phyloP scores from a whole-genome alignment of 108 stramenopile species.

The Epithemia pelagica region DNA sequence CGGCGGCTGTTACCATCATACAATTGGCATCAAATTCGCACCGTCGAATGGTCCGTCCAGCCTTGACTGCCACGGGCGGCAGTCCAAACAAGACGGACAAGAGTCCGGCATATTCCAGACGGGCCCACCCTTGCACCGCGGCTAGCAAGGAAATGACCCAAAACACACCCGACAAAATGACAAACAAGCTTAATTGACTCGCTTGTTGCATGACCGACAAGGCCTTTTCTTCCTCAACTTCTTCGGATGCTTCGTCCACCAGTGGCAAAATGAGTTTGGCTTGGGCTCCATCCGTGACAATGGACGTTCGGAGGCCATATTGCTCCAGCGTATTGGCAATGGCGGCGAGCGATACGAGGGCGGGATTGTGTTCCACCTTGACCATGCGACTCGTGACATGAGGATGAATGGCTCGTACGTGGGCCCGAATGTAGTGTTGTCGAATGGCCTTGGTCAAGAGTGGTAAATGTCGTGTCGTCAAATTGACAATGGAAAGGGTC shows the following conservation, averaged over 20 bases:
- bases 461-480: constrained; percentile 15
- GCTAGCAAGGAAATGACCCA: constrained; percentile 58
- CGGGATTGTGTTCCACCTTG: constrained; percentile 74
- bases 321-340: constrained; percentile 17
- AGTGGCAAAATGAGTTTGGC: constrained; percentile 42
- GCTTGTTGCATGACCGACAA: constrained; percentile 9
- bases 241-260: constrained; percentile 16
- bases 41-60: constrained; percentile 52
- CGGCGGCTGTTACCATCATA: constrained; percentile 84
- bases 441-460: constrained; percentile 33
- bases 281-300: constrained; percentile 51
- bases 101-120: constrained; percentile 64
- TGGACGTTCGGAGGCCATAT: constrained; percentile 21
- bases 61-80: constrained; percentile 67
- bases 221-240: constrained; percentile 7
- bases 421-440: constrained; percentile 45
- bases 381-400: constrained; percentile 48
- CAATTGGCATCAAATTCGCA: constrained; percentile 70
- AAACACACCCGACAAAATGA: constrained; percentile 62
- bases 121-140: constrained; percentile 10
- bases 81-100: constrained; percentile 69
- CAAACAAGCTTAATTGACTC: constrained; percentile 15
- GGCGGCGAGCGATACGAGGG: constrained; percentile 25
- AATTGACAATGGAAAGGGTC: constrained; percentile 42
- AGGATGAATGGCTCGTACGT: constrained; percentile 52